phyloP scores from a whole-genome alignment of 176 grass and related monocot species.

The Themeda triandra region DNA sequence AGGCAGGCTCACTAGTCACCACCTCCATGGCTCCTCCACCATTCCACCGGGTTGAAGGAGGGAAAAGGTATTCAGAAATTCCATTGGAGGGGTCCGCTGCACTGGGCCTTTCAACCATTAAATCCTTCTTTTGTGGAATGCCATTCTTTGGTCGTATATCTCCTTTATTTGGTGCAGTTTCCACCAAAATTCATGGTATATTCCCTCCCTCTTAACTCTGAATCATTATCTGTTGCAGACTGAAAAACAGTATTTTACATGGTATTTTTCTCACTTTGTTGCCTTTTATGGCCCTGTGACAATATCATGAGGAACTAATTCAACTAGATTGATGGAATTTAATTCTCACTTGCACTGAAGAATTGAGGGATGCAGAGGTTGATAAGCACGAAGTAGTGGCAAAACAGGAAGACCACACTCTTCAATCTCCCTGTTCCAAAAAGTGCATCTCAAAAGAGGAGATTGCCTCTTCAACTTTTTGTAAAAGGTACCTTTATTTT shows the following conservation, averaged over 20 bases:
- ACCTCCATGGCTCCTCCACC: neutral
- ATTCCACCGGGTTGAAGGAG: neutral
- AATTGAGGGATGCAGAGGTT: neutral
- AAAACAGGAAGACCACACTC: constrained; percentile 19
- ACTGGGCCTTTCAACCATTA: neutral
- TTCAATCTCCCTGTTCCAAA: constrained; percentile 31
- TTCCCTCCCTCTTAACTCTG: neutral
- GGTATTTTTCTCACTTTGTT: neutral
- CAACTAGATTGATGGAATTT: neutral
- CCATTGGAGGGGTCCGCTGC: constrained; percentile 3
- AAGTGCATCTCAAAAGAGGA: constrained; percentile 23
- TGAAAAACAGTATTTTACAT: neutral
- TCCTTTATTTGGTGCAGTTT: neutral
- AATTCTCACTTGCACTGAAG: neutral
- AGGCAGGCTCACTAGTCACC: neutral
- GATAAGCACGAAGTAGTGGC: constrained; percentile 16
- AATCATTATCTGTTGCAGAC: neutral
- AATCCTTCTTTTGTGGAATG: constrained; percentile 9
- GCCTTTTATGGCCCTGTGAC: neutral
- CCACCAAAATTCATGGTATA: neutral
- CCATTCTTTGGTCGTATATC: neutral
- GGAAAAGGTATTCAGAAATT: constrained; percentile 12
- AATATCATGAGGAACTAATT: neutral
- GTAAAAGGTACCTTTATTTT: constrained; percentile 2
- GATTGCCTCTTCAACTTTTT: constrained; percentile 30